Base-by-base conservation (phyloP, 2,329 filamentous ascomycete species). In the Chaetomiaceae sp. region DNA sequence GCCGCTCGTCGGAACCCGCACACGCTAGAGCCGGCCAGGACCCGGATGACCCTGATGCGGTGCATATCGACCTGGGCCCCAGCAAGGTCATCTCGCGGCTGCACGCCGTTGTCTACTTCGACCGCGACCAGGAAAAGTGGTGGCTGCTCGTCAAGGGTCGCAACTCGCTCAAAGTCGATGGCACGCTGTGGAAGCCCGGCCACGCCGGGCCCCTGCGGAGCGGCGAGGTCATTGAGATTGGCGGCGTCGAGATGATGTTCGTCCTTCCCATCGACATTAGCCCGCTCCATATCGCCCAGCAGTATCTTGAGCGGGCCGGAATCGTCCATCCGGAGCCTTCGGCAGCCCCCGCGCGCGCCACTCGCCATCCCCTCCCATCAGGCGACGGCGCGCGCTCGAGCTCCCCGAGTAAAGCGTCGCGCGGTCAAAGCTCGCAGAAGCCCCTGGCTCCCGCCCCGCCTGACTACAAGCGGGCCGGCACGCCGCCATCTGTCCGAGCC, bases 191-290 rank as follows among this genome's bases (percentile, higher is more conserved):
- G 52, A 88, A 87, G 64, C 79, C 85, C 47, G 86, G 87, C 12
- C 74, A 79, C 36, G 78, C 82, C 33, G 80, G 83, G 31, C 74
- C 82, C 27, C 78, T 99, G 23, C 82, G 83, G 38, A 96, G 91
- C 64, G 94, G 94, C 54, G 86, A 92, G 67, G 89, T 97, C 39
- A 85, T 99, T 54, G 91, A 96, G 66, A 89, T 97, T 65, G 88
- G 87, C 63, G 89, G 89, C 49, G 88, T 94, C 1, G 92, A 99
- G 74, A 99, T 99, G 94, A 92, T 97, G 78, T 99, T 99, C 70
- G 89, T 96, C 44, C 82, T 95, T n/a, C 92, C 94, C 0, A 83
- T 83, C 22, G 85, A 88, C 60, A 77, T 82, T 42, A 76, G 75
- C 52, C 81, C 82, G 22, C 77, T 91, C 23, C 77, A 81, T 43